Base-by-base conservation (phyloP, 306 rosid genomes). In the Lagenaria siceraria region DNA sequence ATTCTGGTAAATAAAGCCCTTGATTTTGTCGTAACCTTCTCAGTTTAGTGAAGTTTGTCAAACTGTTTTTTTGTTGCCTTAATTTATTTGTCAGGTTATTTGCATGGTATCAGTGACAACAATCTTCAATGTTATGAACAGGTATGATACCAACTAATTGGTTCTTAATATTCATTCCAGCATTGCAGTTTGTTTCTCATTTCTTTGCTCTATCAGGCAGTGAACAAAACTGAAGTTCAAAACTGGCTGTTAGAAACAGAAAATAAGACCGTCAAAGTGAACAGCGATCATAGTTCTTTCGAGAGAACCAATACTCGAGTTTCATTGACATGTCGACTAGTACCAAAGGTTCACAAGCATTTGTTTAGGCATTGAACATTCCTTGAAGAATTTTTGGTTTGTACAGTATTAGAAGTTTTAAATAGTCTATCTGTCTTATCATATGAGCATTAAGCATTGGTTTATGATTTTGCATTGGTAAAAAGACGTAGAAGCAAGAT, bases 241-340 rank as follows among this genome's bases (percentile, higher is more conserved):
- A 84, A 80, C 33, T 49, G 78, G 8, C 2, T 59, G 31, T 78
- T 77, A 53, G 52, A 64, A 63, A 76, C 82, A 4, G 86, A 83
- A 82, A 85, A 76, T 69, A 52, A 68, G 27, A 66, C 14, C 69
- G 82, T 82, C 60, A 64, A 79, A 70, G 27, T 14, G 76, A 77
- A 70, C 49, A 80, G 25, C 15, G 87, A 83, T 49, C 15, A 18
- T 78, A 85, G 77, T 81, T 81, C 78, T 72, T 82, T 93, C 54
- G 79, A 68, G 59, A 90, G 96, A 69, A 86, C 84, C 43, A 76
- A 88, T 60, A 81, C 36, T 59, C 80, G 98, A 83, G 38, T 91
- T 84, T 93, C 98, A 54, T 80, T 93, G 82, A 91, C 98, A 8
- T 91, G 98, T 72, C 76, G 98, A 64, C 61, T 82, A 66, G 97